A percentile compares a stretch with the other conserved stretches of the same genome.
Conservation (phyloP, 306 rosid species). For the Pyrus pyrifolia region DNA sequence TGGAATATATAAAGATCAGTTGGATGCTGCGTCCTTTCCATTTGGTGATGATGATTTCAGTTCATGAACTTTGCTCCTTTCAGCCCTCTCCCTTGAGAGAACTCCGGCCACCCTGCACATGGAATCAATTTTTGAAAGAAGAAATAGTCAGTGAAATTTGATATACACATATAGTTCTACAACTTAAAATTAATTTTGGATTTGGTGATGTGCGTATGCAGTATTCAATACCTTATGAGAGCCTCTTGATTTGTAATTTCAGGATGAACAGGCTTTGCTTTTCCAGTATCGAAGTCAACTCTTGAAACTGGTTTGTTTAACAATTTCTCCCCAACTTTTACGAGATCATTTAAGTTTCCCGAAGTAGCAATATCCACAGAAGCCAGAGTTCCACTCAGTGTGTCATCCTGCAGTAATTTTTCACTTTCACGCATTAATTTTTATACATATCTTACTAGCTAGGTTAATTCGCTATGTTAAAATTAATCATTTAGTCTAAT, state of each 20-base stretch:
- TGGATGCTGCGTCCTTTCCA: not conserved
- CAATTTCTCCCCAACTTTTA: constrained; percentile 21
- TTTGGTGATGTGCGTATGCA: no score
- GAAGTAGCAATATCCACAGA: constrained; percentile 24
- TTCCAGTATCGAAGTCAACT: constrained; percentile 9
- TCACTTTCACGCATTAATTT: no score
- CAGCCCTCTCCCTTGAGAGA: not conserved
- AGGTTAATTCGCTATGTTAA: not conserved
- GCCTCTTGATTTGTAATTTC: constrained; percentile 17
- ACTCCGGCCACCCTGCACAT: not conserved
- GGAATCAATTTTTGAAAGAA: not conserved
- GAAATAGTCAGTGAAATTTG: not conserved
- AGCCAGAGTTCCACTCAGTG: not conserved
- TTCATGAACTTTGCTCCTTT: not conserved
- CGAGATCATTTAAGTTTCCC: constrained; percentile 23
- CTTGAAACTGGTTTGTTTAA: constrained; percentile 22
- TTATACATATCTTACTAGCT: not conserved
- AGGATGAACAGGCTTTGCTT: not conserved
- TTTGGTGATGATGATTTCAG: not conserved
- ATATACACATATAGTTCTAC: not conserved
- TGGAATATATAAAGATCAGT: not conserved
- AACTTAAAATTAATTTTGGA: not conserved
- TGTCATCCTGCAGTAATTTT: not conserved
- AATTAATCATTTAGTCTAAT: not conserved
- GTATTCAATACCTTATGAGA: constrained; percentile 9